These are phyloP conservation scores for Thalassia testudinum DNA, from an alignment of 116 monocot genomes.

Conservation along the genomic window DNA sequence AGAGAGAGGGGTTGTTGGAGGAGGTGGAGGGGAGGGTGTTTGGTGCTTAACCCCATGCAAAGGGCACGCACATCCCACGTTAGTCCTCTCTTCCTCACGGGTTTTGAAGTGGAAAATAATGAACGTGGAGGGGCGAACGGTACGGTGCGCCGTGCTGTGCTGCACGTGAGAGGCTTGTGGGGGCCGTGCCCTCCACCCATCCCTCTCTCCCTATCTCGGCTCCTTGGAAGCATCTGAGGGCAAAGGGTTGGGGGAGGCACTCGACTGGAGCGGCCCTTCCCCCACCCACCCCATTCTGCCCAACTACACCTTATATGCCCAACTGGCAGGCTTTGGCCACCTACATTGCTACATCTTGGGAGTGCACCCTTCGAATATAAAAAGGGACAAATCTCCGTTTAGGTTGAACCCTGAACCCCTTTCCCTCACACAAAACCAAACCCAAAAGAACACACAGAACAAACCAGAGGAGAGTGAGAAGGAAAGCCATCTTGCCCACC, in stretches of 20 bases:
- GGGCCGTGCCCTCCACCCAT: neutral
- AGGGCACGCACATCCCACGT: slow-evolving; percentile 3
- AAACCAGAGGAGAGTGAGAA: neutral
- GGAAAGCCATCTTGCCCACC: neutral
- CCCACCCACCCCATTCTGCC: neutral
- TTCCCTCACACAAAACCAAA: neutral
- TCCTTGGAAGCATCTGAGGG: too few species aligned
- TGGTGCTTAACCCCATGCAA: too few species aligned
- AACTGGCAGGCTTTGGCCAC: slow-evolving; percentile 43
- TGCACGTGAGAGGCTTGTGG: slow-evolving; percentile 54
- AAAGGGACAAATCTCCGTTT: slow-evolving; percentile 19
- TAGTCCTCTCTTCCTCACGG: slow-evolving; percentile 10
- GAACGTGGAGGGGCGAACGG: slow-evolving; percentile 9
- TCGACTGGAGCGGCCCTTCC: neutral
- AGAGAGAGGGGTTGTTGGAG: neutral
- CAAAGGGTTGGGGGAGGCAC: neutral
- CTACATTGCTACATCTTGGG: neutral
- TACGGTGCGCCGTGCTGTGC: slow-evolving; percentile 61
- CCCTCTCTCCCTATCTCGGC: slow-evolving; percentile 6
- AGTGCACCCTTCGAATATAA: neutral
- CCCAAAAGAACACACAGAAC: neutral
- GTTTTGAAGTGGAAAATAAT: slow-evolving; percentile 8
- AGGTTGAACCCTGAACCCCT: neutral
- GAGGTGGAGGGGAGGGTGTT: neutral
- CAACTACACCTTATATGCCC: slow-evolving; percentile 9